Percentiles rank a stretch among this genome's conserved stretches.
Evolutionary conservation across 441 rosid genomes (phyloP).

Genomic region (Adansonia rubrostipa): DNA sequence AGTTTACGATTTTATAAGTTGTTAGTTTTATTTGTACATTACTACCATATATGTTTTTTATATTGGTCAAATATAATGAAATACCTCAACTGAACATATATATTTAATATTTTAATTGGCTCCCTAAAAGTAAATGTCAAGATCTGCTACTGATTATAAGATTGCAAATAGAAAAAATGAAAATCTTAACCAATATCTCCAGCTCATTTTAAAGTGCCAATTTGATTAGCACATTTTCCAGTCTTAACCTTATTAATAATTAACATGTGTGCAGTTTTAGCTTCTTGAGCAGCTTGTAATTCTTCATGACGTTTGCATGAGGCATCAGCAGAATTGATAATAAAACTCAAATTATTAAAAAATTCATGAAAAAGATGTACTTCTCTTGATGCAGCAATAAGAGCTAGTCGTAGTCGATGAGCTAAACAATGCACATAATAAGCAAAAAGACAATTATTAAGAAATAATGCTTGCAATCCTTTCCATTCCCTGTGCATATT

Average conservation of each 20-base stretch:
- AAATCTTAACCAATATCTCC: not conserved
- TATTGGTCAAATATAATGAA: too few species aligned
- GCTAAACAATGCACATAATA: not conserved
- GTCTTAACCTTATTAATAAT: not conserved
- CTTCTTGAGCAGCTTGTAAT: not conserved
- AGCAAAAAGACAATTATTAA: not conserved
- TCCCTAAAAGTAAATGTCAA: too few species aligned
- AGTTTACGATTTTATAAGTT: too few species aligned
- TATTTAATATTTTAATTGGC: too few species aligned
- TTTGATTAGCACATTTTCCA: not conserved
- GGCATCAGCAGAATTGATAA: not conserved
- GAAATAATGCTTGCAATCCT: not conserved
- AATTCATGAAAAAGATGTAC: not conserved
- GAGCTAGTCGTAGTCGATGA: not conserved
- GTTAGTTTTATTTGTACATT: too few species aligned
- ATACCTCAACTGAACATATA: too few species aligned
- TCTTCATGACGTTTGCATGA: not conserved
- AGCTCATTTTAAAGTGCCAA: not conserved
- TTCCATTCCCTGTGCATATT: not conserved
- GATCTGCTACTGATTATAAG: too few species aligned
- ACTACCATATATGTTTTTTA: too few species aligned
- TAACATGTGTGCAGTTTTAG: not conserved
- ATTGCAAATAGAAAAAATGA: not conserved
- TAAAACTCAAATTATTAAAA: too few species aligned
- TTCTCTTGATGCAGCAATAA: not conserved